Base-by-base conservation (phyloP, 1,284 basidiomycete genomes). In the Takashimella tepidaria region DNA sequence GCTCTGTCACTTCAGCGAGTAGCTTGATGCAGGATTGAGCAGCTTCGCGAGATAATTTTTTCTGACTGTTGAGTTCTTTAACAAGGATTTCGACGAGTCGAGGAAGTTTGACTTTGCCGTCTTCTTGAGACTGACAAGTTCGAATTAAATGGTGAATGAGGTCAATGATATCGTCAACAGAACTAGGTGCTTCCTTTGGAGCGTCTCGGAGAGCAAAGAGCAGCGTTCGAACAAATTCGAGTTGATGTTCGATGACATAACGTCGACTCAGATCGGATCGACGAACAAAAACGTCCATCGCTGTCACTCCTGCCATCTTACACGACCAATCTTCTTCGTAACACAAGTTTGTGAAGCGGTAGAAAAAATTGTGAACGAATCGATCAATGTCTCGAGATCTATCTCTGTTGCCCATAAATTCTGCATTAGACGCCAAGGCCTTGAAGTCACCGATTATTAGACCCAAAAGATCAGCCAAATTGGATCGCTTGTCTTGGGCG, bases 131-230 rank as follows among this genome's bases (percentile, higher is more conserved):
- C 62, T 86, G 85, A 72, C 87, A 86, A 42, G 86, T 83, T 5
- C 82, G 81, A 51, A 98, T 79, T 49, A 98, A 84, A 51, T 82
- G 81, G 54, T 84, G 82, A 50, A 98, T 79, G 26, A 92, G 86
- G 50, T 88, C 84, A 23, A 86, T 79, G 40, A 97, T 88, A 49
- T 87, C 83, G 40, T 86, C 83, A 31, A 92, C 83, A 62, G 93
- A 86, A 21, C 83, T 83, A 0, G 92, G 89, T 42, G 92, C 82
- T 62, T 98, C 93, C 60, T 84, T 83, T 0, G 96, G 93, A 70
- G 97, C 88, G 70, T 98, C 95, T 71, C 98, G 98, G 48, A 99
- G 80, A 58, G 95, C 88, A 69, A 93, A 93, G 45, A 98, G 79
- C 27, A 99, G 81, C 4, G 89, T 92, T 45, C 93, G 86, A 49